Evolutionary conservation across 2,329 filamentous ascomycete genomes (phyloP), one percentile per base, ranked within the genome.

Genomic region (Xylaria sp.): DNA sequence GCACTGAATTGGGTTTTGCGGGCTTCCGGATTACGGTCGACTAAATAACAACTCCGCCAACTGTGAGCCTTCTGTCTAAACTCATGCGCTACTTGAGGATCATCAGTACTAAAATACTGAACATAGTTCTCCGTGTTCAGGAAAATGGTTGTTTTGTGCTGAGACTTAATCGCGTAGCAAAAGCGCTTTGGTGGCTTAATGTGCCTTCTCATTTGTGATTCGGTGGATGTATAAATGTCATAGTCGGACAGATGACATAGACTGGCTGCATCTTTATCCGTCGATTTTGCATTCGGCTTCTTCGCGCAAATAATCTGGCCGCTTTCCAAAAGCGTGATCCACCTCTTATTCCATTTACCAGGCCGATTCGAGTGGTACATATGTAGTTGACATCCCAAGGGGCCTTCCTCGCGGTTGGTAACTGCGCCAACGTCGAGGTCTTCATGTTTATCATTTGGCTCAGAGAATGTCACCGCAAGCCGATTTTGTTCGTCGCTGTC

Each of bases 31-130:
- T 91, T 86, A 69, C 90, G 89, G 74, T 93, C 90, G 52, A 93
- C 91, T 8, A 98, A 82, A 76, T 97, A 97, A 94, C 94, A 97
- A 79, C 93, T 97, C 67, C 95, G 89, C 94, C 94, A 98, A 48
- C 82, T 83, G 70, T 97, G 94, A 1, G 97, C 86, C 28, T 86
- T 86, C 18, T 86, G 84, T 75, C 92, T 90, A 81, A 95, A 97
- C 15, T 83, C 82, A n/a, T 86, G 85, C 0, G 92, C 93, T 0
- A 90, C 80, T 0, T 83, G 79, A 5, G 86, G 82, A 74, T 98
- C 93, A 54, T 93, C 93, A 1, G 92, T 93, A 67, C 89, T 91
- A 82, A 98, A 97, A 81, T 95, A 97, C 77, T 98, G 95, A 2
- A 97, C 92, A 77, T 94, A 98, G 74, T 95, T 95, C 61, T 92